These are phyloP conservation scores for Aureobasidium sp. DNA, from an alignment of 2,329 filamentous ascomycete species.

Conservation along the genomic window DNA sequence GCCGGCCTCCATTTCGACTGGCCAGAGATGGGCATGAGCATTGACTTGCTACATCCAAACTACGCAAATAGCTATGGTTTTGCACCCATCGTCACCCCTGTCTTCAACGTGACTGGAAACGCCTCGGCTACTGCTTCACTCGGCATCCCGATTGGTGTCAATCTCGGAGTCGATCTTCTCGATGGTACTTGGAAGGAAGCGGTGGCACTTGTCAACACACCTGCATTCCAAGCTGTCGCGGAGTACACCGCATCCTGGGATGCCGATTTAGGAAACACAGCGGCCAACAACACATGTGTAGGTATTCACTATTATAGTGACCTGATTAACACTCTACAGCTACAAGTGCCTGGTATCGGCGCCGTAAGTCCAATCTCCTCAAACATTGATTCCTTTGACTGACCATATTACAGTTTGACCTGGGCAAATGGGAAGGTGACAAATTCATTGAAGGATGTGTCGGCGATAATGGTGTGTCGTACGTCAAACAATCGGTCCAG, in stretches of 20 bases:
- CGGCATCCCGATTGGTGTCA: neutral
- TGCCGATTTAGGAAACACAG: neutral
- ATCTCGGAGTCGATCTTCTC: neutral
- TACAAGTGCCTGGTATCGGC: neutral
- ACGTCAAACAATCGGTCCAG: neutral
- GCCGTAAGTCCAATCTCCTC: neutral
- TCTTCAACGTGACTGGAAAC: neutral
- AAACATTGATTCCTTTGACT: too few species aligned
- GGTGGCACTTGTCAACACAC: neutral
- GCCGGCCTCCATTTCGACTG: neutral
- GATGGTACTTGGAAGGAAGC: neutral
- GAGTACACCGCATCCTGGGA: neutral
- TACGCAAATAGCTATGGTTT: neutral
- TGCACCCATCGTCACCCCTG: neutral
- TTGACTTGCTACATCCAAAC: neutral
- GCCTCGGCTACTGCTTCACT: neutral
- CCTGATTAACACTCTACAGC: neutral
- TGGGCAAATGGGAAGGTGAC: neutral
- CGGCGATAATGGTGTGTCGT: neutral
- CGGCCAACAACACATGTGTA: neutral
- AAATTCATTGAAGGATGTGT: neutral
- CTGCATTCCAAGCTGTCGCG: neutral
- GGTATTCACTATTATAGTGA: neutral
- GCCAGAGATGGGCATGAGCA: neutral
- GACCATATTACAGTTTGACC: neutral